Conservation (phyloP, 176 grass and related monocot genomes). For the Elaeis guineensis region DNA sequence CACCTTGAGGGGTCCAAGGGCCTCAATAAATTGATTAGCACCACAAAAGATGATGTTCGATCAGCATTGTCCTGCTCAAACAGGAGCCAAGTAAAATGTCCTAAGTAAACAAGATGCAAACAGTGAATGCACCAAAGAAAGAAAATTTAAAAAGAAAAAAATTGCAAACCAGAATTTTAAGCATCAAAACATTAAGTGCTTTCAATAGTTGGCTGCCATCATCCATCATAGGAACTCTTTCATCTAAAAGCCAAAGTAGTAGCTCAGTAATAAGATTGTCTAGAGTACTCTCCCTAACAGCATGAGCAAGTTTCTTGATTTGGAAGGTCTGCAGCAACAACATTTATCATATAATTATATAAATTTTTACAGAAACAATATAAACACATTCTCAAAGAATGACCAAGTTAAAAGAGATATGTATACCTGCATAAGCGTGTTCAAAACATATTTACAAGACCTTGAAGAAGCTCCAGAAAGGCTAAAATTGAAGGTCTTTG, state of each 20-base stretch:
- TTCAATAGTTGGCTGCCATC: constrained; percentile 97
- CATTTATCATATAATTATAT: not conserved
- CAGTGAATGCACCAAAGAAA: too few relatives aligned
- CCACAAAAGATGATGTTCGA: constrained; percentile 87
- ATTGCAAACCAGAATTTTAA: constrained; percentile 87
- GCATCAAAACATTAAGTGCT: constrained; percentile 99
- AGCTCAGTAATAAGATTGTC: constrained; percentile 96
- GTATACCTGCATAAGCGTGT: constrained; percentile 94
- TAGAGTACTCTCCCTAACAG: constrained; percentile 85
- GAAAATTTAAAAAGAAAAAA: not conserved
- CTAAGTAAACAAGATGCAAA: not conserved
- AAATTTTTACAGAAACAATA: not conserved
- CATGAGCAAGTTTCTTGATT: constrained; percentile 88
- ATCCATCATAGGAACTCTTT: constrained; percentile 96
- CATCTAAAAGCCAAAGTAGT: constrained; percentile 98
- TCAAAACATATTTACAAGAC: constrained; percentile 97
- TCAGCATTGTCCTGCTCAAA: constrained; percentile 92
- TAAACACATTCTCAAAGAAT: too few relatives aligned
- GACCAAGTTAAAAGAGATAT: not conserved
- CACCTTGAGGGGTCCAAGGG: constrained; percentile 88
- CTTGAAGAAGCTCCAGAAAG: constrained; percentile 94
- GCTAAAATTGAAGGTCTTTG: constrained; percentile 91
- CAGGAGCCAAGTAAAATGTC: constrained; percentile 4
- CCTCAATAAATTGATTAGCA: constrained; percentile 82
- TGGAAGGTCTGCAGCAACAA: constrained; percentile 62